A percentile compares a stretch with the other conserved stretches of the same genome.
These are phyloP conservation scores for Pythium dissimile DNA, from an alignment of 352 stramenopile genomes.

Conservation along the genomic window DNA sequence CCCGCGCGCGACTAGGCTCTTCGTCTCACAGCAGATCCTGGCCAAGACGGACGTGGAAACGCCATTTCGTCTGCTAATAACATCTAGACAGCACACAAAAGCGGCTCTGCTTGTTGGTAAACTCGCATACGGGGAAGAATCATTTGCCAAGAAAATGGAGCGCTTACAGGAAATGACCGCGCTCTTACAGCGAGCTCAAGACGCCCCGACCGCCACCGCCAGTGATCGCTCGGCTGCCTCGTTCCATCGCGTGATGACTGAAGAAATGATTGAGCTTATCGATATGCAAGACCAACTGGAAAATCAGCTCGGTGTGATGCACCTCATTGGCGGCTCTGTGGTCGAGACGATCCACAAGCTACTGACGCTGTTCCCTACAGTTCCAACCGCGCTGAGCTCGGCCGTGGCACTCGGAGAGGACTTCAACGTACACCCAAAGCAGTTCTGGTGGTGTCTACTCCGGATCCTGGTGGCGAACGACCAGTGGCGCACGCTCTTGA, in stretches of 20 bases:
- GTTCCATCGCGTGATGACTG: constrained; percentile 49
- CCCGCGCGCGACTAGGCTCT: constrained; percentile 38
- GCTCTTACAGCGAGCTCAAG: constrained; percentile 23
- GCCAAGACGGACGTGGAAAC: constrained; percentile 27
- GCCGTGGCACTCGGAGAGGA: constrained; percentile 40
- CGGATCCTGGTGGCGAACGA: constrained; percentile 36
- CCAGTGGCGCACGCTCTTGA: constrained; percentile 47
- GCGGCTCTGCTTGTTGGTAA: constrained; percentile 39
- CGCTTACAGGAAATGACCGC: constrained; percentile 36
- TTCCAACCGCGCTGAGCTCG: constrained; percentile 30
- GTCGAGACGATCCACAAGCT: constrained; percentile 60
- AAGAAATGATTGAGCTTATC: constrained; percentile 43
- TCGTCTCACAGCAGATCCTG: constrained; percentile 36
- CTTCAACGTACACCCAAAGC: constrained; percentile 39
- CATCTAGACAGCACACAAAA: constrained; percentile 25
- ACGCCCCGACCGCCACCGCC: not conserved
- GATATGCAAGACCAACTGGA: constrained; percentile 42
- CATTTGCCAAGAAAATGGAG: constrained; percentile 34
- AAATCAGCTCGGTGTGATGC: constrained; percentile 27
- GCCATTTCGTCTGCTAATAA: constrained; percentile 29
- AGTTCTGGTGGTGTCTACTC: constrained; percentile 57
- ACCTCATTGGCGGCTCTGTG: constrained; percentile 47
- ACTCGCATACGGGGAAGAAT: constrained; percentile 41
- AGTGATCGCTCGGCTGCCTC: constrained; percentile 24
- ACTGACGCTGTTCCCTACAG: constrained; percentile 41